phyloP scores from a whole-genome alignment of 495 filamentous ascomycete genomes.

The Lophiostoma macrostomum region DNA sequence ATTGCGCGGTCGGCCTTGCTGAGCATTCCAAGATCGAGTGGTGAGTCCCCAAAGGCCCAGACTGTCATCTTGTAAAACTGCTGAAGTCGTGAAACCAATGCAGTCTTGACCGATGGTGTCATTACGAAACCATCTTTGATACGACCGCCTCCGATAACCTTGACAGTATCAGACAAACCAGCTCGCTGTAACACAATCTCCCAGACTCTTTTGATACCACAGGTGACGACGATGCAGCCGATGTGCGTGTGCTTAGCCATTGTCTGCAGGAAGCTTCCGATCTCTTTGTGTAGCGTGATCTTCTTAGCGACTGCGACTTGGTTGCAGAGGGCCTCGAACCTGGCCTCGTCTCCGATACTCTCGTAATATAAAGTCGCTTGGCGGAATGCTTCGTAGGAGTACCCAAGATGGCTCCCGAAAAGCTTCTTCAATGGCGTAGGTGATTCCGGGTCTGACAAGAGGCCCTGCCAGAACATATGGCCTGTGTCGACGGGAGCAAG shows the following conservation, averaged over 20 bases:
- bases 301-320: conserved; percentile 41
- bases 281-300: conserved; percentile 51
- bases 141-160: conserved; percentile 57
- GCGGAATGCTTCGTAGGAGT: conserved; percentile 57
- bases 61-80: conserved; percentile 43
- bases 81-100: conserved; percentile 47
- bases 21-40: conserved; percentile 60
- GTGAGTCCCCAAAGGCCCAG: conserved; percentile 64
- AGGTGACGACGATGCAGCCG: conserved; percentile 55
- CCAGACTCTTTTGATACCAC: conserved; percentile 58
- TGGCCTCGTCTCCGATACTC: conserved; percentile 42
- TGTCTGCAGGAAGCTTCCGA: conserved; percentile 46
- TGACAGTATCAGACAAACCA: conserved; percentile 47
- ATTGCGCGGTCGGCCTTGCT: conserved; percentile 53
- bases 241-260: conserved; percentile 43
- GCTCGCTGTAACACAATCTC: conserved; percentile 51
- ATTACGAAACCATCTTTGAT: conserved; percentile 52
- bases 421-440: conserved; percentile 47
- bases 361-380: conserved; percentile 58
- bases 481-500: conserved; percentile 56
- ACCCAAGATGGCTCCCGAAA: conserved; percentile 50
- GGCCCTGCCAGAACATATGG: conserved; percentile 44
- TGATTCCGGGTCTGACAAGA: not conserved
- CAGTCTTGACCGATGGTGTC: conserved; percentile 52
- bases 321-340: conserved; percentile 51